Evolutionary conservation across 148 eudicot species (phyloP), one percentile per base, ranked within the genome.

Genomic region (Rhododendron kiyosumense): DNA sequence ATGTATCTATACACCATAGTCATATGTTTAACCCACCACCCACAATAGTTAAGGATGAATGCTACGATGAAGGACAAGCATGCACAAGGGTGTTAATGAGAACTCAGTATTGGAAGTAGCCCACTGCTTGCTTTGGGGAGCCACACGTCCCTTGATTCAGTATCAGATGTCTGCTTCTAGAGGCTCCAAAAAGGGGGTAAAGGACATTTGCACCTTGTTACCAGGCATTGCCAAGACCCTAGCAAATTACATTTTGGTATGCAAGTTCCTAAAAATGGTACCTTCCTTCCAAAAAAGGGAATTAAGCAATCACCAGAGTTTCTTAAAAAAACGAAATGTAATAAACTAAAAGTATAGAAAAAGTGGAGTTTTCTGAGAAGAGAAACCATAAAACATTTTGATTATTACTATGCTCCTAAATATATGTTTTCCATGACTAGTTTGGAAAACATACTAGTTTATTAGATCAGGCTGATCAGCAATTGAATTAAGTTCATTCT

Each of bases 31-130:
- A 59, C 74, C 79, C 78, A 48, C 61, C 78, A 26, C 38, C 41
- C 38, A 83, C n/a, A 76, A 81, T 71, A 86, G 79, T 52, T 54
- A 71, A 10, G 67, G 30, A 76, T 45, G 83, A 14, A 57, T 54
- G 57, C 18, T 52, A 26, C 24, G 8, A 30, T 36, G 36, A 85
- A 57, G 38, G 12, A 26, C 38, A 34, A 57, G 54, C 3, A 24
- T 22, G 59, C 61, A n/a, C 43, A 28, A n/a, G 36, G 59, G 73
- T n/a, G 22, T 32, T 76, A 17, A 84, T 63, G 69, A 24, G 69
- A 63, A 63, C 12, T 63, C 69, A 24, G 13, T 63, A 24, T 63
- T 63, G 26, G 11, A 63, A 63, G 69, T 63, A 24, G 12, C 28
- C 69, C 69, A 22, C 7, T 2, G 28, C 69, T 63, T 63, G 69